phyloP scores from a whole-genome alignment of 2,329 filamentous ascomycete species.

The Colletotrichum tabaci region DNA sequence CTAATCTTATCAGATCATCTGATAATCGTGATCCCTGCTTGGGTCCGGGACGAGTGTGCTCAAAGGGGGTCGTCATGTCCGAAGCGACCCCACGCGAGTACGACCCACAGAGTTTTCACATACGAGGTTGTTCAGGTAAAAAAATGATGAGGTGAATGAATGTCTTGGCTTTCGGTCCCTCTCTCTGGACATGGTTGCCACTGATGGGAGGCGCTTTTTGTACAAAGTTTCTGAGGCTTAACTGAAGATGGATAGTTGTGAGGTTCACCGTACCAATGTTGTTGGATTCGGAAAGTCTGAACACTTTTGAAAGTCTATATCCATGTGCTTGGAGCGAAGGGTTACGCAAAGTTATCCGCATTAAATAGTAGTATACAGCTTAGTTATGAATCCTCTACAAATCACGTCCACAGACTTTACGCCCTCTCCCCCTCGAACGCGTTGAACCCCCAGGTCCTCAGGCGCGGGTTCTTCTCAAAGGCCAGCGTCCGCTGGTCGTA shows the following conservation, averaged over 20 bases:
- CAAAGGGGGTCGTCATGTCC: conserved; percentile 23
- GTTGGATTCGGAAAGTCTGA: no score
- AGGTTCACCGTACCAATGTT: no score
- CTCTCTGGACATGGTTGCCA: neutral
- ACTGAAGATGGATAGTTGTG: no score
- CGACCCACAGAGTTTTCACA: conserved; percentile 17
- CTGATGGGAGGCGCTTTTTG: no score
- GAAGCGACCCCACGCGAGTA: conserved; percentile 15
- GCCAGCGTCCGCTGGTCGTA: conserved; percentile 22
- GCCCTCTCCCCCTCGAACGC: conserved; percentile 24
- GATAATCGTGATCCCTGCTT: conserved; percentile 43
- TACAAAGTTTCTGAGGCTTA: no score
- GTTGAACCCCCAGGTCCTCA: conserved; percentile 18
- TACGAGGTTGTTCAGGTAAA: conserved; percentile 19
- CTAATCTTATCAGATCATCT: conserved; percentile 48
- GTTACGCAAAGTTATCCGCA: no score
- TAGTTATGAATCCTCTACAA: no score
- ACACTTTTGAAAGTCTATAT: no score
- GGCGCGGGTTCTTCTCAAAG: conserved; percentile 34
- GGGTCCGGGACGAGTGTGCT: conserved; percentile 11
- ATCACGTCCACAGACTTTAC: no score
- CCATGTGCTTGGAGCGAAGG: no score
- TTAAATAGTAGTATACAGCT: no score
- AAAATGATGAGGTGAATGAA: neutral
- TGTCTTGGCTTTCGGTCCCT: neutral